A percentile compares a stretch with the other conserved stretches of the same genome.
Conservation (phyloP, 352 stramenopile species). For the Globisporangium radiosum region DNA sequence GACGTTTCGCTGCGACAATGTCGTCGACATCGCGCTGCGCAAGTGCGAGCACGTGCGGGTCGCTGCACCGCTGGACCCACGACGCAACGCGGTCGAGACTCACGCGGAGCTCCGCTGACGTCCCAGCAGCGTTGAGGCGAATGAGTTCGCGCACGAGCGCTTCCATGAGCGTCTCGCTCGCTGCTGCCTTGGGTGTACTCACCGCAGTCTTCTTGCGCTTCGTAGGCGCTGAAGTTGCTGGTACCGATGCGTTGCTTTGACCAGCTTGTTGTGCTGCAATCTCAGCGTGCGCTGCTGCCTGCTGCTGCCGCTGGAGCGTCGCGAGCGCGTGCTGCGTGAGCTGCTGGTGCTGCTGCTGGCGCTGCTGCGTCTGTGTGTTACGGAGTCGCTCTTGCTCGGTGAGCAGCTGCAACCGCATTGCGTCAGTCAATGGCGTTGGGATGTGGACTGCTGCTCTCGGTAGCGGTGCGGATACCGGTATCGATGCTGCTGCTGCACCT, state of each 20-base stretch:
- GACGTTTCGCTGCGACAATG: slow-evolving; percentile 27
- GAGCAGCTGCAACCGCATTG: slow-evolving; percentile 34
- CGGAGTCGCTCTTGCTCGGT: slow-evolving; percentile 42
- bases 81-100: slow-evolving; percentile 46
- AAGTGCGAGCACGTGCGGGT: slow-evolving; percentile 42
- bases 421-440: slow-evolving; percentile 19
- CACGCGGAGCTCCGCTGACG: slow-evolving; percentile 41
- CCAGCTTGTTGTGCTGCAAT: slow-evolving; percentile 17
- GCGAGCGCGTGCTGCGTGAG: slow-evolving; percentile 39
- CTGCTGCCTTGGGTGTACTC: neutral
- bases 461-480: neutral
- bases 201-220: slow-evolving; percentile 30
- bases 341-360: slow-evolving; percentile 35
- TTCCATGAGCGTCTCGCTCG: slow-evolving; percentile 51
- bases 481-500: slow-evolving; percentile 2
- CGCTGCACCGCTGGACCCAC: slow-evolving; percentile 51
- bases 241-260: slow-evolving; percentile 6
- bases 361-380: slow-evolving; percentile 20
- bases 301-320: slow-evolving; percentile 18
- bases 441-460: slow-evolving; percentile 3
- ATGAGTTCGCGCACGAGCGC: slow-evolving; percentile 44
- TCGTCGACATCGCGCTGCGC: slow-evolving; percentile 50
- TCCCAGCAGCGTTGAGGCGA: slow-evolving; percentile 37
- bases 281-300: neutral
- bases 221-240: slow-evolving; percentile 13